Conservation (phyloP, 2,329 filamentous ascomycete species). For the Dothidotthia symphoricarpi region DNA sequence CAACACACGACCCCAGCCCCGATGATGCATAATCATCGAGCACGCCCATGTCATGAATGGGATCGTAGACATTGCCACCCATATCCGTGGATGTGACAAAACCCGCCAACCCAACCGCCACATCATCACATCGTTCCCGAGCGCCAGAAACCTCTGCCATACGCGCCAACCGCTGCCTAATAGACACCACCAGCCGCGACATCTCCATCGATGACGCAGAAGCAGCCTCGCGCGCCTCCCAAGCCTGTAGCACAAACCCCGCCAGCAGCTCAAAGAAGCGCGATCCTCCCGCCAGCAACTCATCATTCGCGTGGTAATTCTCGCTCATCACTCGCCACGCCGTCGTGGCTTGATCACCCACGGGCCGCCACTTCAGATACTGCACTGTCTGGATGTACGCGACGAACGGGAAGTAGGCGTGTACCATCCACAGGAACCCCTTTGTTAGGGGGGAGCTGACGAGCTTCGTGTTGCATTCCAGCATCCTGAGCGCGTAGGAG, state of each 20-base stretch:
- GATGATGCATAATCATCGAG: no score
- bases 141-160: no score
- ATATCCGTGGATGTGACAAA: no score
- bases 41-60: no score
- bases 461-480: conserved; percentile 50
- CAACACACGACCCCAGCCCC: no score
- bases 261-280: conserved; percentile 48
- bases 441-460: conserved; percentile 44
- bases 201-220: conserved; percentile 1
- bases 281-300: conserved; percentile 15
- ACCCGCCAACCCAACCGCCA: no score
- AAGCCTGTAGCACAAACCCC: conserved; percentile 57
- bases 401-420: conserved; percentile 50
- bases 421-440: conserved; percentile 46
- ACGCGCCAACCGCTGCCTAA: no score
- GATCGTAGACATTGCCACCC: no score
- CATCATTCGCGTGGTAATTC: conserved; percentile 45
- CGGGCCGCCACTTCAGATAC: conserved; percentile 43
- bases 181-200: conserved; percentile 6
- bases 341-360: conserved; percentile 29
- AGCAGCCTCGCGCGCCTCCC: conserved; percentile 15
- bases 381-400: conserved; percentile 50
- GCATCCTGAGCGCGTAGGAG: conserved; percentile 39
- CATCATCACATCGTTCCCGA: no score
- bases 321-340: conserved; percentile 50